These are phyloP conservation scores for Staphylotrichum tortipilum DNA, from an alignment of 495 filamentous ascomycete genomes.

Conservation along the genomic window DNA sequence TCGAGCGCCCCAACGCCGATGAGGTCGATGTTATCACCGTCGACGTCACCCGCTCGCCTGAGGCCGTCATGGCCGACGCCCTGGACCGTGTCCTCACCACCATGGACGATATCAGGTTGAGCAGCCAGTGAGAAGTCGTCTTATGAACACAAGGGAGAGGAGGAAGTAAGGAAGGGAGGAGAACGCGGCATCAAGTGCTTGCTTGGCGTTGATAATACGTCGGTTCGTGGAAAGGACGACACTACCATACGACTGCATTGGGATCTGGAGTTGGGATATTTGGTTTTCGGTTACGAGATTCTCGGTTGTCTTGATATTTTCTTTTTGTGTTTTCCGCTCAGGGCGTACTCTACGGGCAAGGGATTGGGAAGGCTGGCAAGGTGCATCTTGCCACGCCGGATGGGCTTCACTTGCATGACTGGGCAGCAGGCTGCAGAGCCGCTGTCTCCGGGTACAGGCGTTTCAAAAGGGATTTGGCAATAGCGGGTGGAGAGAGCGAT, in stretches of 20 bases:
- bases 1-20: slow-evolving; percentile 69
- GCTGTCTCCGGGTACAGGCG: not conserved
- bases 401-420: not conserved
- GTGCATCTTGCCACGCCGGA: not conserved
- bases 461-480: slow-evolving; percentile 1
- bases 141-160: too few relatives aligned
- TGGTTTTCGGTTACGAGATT: not conserved
- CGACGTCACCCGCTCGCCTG: slow-evolving; percentile 59
- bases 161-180: not conserved
- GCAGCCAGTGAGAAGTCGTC: slow-evolving; percentile 4
- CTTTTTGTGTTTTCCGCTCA: not conserved
- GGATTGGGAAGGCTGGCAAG: not conserved
- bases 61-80: slow-evolving; percentile 59
- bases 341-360: not conserved
- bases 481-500: too few relatives aligned
- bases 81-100: slow-evolving; percentile 42
- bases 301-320: not conserved
- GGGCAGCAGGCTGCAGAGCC: not conserved
- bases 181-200: not conserved
- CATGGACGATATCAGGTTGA: slow-evolving; percentile 22
- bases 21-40: slow-evolving; percentile 82
- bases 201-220: slow-evolving; percentile 4
- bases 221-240: not conserved
- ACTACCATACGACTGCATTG: slow-evolving; percentile 2
- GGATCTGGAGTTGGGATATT: slow-evolving; percentile 2